phyloP scores from a whole-genome alignment of 1,139 yeast species.

The Hansenula sp. region DNA sequence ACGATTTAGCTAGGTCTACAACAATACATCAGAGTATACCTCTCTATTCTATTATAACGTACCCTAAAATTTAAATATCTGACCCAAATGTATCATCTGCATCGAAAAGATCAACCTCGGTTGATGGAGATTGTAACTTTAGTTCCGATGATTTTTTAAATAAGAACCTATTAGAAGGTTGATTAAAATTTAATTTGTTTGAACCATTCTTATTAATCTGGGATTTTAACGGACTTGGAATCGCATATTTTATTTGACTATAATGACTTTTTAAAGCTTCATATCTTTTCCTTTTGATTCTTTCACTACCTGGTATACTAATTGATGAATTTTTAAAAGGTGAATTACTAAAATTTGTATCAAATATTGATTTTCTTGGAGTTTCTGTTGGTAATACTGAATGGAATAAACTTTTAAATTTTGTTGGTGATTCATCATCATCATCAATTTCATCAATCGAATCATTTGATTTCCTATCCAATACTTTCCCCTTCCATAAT shows the following conservation, averaged over 20 bases:
- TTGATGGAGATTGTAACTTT: too few relatives aligned
- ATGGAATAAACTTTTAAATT: slow-evolving; percentile 3
- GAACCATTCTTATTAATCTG: not conserved
- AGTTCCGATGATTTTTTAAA: too few relatives aligned
- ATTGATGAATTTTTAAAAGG: not conserved
- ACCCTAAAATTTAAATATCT: too few relatives aligned
- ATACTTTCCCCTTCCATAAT: slow-evolving; percentile 27
- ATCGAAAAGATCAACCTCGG: too few relatives aligned
- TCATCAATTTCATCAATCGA: slow-evolving; percentile 13
- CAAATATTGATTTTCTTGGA: slow-evolving; percentile 7
- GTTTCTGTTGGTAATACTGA: slow-evolving; percentile 8
- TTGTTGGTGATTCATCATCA: slow-evolving; percentile 18
- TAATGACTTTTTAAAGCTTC: slow-evolving; percentile 30
- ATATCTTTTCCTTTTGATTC: slow-evolving; percentile 26
- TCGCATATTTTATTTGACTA: slow-evolving; percentile 27
- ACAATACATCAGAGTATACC: too few relatives aligned
- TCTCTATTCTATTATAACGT: too few relatives aligned
- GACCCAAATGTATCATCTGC: too few relatives aligned
- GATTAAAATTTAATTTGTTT: not conserved
- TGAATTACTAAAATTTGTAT: not conserved
- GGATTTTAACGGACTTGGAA: slow-evolving; percentile 28
- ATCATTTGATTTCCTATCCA: slow-evolving; percentile 7
- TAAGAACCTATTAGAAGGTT: too few relatives aligned
- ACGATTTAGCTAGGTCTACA: too few relatives aligned
- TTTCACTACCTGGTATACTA: slow-evolving; percentile 31